These are phyloP conservation scores for Ceratobasidium sp. DNA, from an alignment of 1,284 basidiomycete species.

Conservation along the genomic window DNA sequence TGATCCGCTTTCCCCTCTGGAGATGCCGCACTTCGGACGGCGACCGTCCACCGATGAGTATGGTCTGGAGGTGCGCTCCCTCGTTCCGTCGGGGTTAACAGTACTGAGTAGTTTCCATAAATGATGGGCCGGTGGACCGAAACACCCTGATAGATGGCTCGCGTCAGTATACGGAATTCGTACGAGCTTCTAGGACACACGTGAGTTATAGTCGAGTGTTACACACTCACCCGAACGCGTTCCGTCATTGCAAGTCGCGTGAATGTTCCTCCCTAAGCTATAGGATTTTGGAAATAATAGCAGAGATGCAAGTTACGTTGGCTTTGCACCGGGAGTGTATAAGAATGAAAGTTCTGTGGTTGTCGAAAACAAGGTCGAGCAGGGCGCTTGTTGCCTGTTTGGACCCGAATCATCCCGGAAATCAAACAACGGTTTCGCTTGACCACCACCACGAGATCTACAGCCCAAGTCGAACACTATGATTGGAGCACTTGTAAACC, in stretches of 20 bases:
- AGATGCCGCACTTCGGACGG: conserved; percentile 84
- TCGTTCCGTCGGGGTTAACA: conserved; percentile 83
- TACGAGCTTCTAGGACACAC: conserved; percentile 16
- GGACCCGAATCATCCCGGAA: conserved; percentile 41
- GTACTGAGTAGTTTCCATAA: conserved; percentile 94
- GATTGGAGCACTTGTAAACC: conserved; percentile 51
- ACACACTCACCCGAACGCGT: conserved; percentile 43
- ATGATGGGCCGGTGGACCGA: conserved; percentile 92
- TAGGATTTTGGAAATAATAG: no score
- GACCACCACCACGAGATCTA: conserved; percentile 32
- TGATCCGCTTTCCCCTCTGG: conserved; percentile 63
- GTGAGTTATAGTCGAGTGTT: conserved; percentile 19
- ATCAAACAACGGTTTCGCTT: conserved; percentile 36
- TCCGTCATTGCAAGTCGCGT: conserved; percentile 37
- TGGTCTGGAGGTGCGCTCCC: conserved; percentile 75
- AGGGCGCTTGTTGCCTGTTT: not conserved
- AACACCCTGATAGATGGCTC: conserved; percentile 71
- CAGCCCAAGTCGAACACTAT: conserved; percentile 19
- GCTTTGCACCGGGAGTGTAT: not conserved
- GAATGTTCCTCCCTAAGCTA: no score
- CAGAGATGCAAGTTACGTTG: not conserved
- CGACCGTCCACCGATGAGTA: conserved; percentile 98
- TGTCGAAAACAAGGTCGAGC: not conserved
- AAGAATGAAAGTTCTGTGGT: not conserved
- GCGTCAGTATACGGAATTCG: conserved; percentile 28